Base-by-base conservation (phyloP, 495 filamentous ascomycete genomes). In the Baudoinia panamericana region DNA sequence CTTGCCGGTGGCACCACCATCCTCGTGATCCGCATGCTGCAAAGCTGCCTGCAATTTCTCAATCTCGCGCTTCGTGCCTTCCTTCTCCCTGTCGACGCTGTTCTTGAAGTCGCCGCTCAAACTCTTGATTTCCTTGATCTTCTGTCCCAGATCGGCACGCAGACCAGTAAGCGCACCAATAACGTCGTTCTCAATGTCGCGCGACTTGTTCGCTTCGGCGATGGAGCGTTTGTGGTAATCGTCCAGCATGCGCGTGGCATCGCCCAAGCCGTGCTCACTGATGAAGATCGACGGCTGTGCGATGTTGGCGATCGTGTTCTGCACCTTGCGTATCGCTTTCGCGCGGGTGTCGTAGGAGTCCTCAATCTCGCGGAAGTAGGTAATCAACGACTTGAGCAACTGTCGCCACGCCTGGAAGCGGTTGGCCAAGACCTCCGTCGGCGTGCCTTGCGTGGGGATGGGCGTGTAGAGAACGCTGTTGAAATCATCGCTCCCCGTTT, bases 371-470 rank as follows among this genome's bases (percentile, higher is more conserved):
- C 84, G 76, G 60, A 93, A 96, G 58, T 93, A 97, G 21, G 82
- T 68, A 47, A 95, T 94, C 27, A 94, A 67, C 52, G 94, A 87
- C 59, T 97, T 97, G 22, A 97, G 70, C 10, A 93, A 69, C 67
- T 93, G 93, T 26, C 90, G 72, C 90, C 90, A 97, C 36, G 83
- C 90, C 94, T 93, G 80, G 58, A 97, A 97, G 39, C 90, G 76
- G 49, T 79, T 84, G 18, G 84, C 82, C 27, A 96, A 68, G 35
- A 86, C 71, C 45, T 97, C 92, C 3, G 90, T 96, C 6, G 90
- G 90, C 45, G 71, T 84, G 1, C 82, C 82, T 18, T 67, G 68
- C 1, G 90, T 96, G 5, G 90, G 92, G 18, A 97, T 77, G 1
- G 90, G 90, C 30, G 82, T 79, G 54, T 75, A 76, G 58, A 94